Percentiles rank a stretch among this genome's conserved stretches.
Evolutionary conservation across 305 asterid genomes (phyloP).

Genomic region (Salvia sclarea): DNA sequence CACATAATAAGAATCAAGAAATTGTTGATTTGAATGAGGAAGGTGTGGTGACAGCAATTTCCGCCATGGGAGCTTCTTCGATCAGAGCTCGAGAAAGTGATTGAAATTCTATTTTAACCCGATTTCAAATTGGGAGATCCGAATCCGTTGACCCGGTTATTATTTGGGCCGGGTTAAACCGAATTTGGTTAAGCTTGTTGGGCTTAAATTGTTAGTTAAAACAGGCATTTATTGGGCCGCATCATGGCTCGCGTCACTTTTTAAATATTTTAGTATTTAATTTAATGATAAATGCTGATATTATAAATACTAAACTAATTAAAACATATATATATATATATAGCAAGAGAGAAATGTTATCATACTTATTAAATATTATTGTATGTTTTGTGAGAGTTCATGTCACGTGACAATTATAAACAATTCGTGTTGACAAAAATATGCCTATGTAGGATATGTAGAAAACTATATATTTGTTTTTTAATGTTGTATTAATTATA

Average conservation of each 20-base stretch:
- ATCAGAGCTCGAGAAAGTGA: slow-evolving; percentile 37
- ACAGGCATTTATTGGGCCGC: neutral
- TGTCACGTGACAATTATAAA: too few relatives aligned
- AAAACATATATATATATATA: too few relatives aligned
- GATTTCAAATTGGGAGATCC: slow-evolving; percentile 26
- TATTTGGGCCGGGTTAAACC: slow-evolving; percentile 3
- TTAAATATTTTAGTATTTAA: too few relatives aligned
- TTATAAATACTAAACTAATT: too few relatives aligned
- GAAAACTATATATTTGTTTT: too few relatives aligned
- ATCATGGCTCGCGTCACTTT: neutral
- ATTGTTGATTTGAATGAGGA: neutral
- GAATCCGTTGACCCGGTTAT: neutral
- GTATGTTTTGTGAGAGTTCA: too few relatives aligned
- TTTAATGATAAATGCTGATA: too few relatives aligned
- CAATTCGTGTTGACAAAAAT: too few relatives aligned
- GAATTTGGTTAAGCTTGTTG: neutral
- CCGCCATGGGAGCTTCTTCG: slow-evolving; percentile 46
- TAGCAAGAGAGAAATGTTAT: too few relatives aligned
- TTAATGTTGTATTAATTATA: neutral
- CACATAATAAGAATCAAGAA: neutral
- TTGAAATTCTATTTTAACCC: slow-evolving; percentile 14
- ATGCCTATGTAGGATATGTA: too few relatives aligned
- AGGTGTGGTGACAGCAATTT: neutral
- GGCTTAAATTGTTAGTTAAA: neutral
- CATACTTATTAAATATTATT: too few relatives aligned